phyloP scores from a whole-genome alignment of 2,329 filamentous ascomycete species.

The Fusarium dimerum region DNA sequence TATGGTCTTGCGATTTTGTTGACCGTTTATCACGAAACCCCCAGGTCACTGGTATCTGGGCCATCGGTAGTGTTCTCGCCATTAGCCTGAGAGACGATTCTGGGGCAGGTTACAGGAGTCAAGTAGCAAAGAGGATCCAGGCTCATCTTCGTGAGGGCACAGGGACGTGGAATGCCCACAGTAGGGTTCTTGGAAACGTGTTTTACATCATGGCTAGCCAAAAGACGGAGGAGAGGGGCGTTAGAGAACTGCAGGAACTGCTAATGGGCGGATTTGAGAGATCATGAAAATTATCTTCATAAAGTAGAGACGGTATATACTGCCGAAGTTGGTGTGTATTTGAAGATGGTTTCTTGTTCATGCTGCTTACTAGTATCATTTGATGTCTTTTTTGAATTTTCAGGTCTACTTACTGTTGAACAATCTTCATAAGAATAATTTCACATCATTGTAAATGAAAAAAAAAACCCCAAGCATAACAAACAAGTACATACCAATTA shows the following conservation, averaged over 20 bases:
- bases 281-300: too few species aligned
- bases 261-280: background rate
- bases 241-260: slow-evolving; percentile 24
- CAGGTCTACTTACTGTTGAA: too few species aligned
- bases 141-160: slow-evolving; percentile 33
- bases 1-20: slow-evolving; percentile 67
- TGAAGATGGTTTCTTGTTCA: too few species aligned
- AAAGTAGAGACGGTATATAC: too few species aligned
- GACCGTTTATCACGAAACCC: slow-evolving; percentile 55
- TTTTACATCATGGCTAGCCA: slow-evolving; percentile 60
- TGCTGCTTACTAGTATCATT: too few species aligned
- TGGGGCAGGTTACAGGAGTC: slow-evolving; percentile 49
- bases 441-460: background rate
- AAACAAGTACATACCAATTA: background rate
- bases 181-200: slow-evolving; percentile 57
- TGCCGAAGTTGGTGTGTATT: too few species aligned
- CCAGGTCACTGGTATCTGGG: slow-evolving; percentile 66
- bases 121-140: slow-evolving; percentile 46
- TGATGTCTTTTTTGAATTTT: too few species aligned
- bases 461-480: background rate
- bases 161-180: slow-evolving; percentile 51
- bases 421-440: too few species aligned
- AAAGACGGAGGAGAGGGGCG: slow-evolving; percentile 35
- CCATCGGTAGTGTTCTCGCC: slow-evolving; percentile 73
- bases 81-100: slow-evolving; percentile 52